phyloP scores from a whole-genome alignment of 306 rosid genomes.

The Corylus avellana region DNA sequence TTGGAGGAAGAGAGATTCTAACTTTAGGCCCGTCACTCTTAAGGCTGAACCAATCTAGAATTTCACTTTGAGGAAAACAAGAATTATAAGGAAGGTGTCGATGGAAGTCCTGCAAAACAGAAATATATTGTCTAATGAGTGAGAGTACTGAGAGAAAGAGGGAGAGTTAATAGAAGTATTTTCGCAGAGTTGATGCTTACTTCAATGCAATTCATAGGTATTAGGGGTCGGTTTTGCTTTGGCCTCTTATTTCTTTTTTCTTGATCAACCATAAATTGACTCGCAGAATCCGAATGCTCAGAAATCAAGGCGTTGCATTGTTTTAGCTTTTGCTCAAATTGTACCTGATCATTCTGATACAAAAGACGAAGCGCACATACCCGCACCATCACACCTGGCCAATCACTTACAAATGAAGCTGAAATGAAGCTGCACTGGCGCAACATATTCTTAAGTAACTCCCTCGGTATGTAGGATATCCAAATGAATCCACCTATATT shows the following conservation, averaged over 20 bases:
- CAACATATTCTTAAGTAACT: rapidly evolving
- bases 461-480: neutral
- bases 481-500: neutral
- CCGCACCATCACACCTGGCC: neutral
- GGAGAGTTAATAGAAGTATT: too few species aligned
- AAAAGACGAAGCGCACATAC: neutral
- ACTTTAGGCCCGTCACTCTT: too few species aligned
- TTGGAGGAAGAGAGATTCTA: too few species aligned
- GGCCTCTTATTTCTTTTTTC: neutral
- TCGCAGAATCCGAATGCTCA: neutral
- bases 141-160: too few species aligned
- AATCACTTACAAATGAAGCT: neutral
- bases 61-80: too few species aligned
- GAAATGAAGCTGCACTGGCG: neutral
- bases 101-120: too few species aligned
- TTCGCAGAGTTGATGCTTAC: too few species aligned
- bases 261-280: neutral
- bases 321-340: neutral
- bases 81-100: too few species aligned
- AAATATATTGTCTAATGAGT: too few species aligned
- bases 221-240: too few species aligned
- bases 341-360: neutral
- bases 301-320: neutral
- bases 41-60: too few species aligned
- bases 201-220: too few species aligned